A percentile compares a stretch with the other conserved stretches of the same genome.
phyloP scores from a whole-genome alignment of 768 basidiomycete genomes.

The Dacryopinax primogenitus region DNA sequence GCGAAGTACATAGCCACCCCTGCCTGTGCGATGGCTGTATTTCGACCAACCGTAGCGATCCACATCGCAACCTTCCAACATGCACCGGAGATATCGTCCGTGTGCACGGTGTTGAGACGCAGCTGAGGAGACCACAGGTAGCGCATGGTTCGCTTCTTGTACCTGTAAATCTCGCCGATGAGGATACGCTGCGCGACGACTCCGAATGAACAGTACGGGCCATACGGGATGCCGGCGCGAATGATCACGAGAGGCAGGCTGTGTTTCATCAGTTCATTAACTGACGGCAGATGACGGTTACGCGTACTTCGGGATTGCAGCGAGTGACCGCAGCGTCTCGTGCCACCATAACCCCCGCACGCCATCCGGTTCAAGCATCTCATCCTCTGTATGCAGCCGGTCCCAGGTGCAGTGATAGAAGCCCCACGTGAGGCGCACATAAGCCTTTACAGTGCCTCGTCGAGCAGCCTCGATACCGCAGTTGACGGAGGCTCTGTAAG shows the following conservation, averaged over 20 bases:
- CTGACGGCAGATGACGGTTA: conserved; percentile 8
- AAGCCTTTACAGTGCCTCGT: conserved; percentile 56
- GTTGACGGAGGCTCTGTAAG: conserved; percentile 52
- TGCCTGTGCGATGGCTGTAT: conserved; percentile 48
- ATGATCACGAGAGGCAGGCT: conserved; percentile 74
- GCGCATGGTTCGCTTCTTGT: conserved; percentile 74
- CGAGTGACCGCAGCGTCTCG: conserved; percentile 62
- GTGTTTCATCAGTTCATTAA: background rate
- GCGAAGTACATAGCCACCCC: conserved; percentile 55
- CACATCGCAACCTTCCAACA: conserved; percentile 65
- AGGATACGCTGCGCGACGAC: conserved; percentile 58
- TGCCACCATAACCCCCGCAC: conserved; percentile 79
- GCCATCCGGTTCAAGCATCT: conserved; percentile 56
- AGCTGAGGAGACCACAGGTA: conserved; percentile 42
- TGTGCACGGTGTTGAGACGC: conserved; percentile 51
- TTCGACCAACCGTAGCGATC: conserved; percentile 53
- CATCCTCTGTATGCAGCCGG: conserved; percentile 57
- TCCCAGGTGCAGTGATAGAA: conserved; percentile 55
- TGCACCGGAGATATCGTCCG: conserved; percentile 65
- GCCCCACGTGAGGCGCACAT: conserved; percentile 62
- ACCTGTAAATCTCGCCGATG: conserved; percentile 67
- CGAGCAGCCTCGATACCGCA: conserved; percentile 69
- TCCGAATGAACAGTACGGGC: conserved; percentile 65
- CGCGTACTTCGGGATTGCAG: conserved; percentile 58
- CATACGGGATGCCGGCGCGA: conserved; percentile 63